Percentiles rank a stretch among this genome's conserved stretches.
Evolutionary conservation across 1,139 yeast species (phyloP).

Genomic region (Hansenula anomala): DNA sequence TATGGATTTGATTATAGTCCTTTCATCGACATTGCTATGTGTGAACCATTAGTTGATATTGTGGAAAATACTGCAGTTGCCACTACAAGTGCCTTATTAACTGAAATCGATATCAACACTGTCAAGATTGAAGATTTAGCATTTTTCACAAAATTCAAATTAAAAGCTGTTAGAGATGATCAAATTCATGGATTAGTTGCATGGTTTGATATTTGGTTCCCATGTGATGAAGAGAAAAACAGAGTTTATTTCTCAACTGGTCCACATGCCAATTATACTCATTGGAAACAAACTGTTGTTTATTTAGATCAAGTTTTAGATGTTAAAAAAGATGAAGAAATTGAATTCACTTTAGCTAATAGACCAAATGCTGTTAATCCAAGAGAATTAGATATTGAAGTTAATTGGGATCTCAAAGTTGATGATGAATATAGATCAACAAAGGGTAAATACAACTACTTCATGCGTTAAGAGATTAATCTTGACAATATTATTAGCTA

Average conservation of each 20-base stretch:
- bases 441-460: conserved; percentile 55
- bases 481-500: too few species aligned
- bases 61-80: conserved; percentile 78
- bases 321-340: conserved; percentile 68
- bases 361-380: conserved; percentile 77
- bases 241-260: conserved; percentile 73
- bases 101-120: conserved; percentile 86
- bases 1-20: conserved; percentile 93
- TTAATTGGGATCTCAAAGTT: conserved; percentile 45
- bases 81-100: conserved; percentile 65
- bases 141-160: conserved; percentile 60
- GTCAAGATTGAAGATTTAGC: conserved; percentile 80
- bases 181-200: conserved; percentile 83
- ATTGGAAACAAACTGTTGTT: conserved; percentile 97
- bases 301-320: conserved; percentile 81
- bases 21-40: conserved; percentile 68
- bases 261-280: conserved; percentile 77
- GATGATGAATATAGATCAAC: conserved; percentile 30
- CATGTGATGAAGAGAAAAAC: conserved; percentile 44
- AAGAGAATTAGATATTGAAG: conserved; percentile 75
- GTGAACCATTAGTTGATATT: conserved; percentile 91
- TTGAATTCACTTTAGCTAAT: conserved; percentile 68
- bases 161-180: conserved; percentile 76
- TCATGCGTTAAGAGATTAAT: conserved; percentile 43
- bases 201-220: conserved; percentile 94